Conservation (phyloP, 805 yeast genomes). For the Starmera amethionina region DNA sequence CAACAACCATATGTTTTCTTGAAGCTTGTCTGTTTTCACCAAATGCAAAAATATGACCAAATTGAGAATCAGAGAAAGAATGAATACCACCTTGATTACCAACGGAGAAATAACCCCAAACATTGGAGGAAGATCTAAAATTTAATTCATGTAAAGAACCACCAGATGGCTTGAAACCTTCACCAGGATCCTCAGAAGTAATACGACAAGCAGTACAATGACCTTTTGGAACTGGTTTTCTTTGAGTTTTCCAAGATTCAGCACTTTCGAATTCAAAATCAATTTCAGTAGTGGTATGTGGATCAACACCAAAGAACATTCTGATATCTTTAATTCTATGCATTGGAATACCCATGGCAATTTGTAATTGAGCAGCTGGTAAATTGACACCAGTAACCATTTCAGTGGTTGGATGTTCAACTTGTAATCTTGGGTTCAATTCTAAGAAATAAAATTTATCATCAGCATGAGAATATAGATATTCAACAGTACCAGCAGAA, state of each 20-base stretch:
- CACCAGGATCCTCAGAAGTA: constrained; percentile 98
- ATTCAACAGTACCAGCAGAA: constrained; percentile 98
- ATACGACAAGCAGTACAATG: constrained; percentile 99
- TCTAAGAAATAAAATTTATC: constrained; percentile 94
- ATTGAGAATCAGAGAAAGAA: constrained; percentile 96
- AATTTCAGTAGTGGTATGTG: constrained; percentile 81
- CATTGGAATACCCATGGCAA: constrained; percentile 99
- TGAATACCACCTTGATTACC: constrained; percentile 95
- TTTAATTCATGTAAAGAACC: constrained; percentile 95
- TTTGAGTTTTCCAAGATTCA: constrained; percentile 65
- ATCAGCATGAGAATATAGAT: constrained; percentile 87
- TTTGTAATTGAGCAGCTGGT: constrained; percentile 97
- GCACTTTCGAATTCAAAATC: constrained; percentile 82
- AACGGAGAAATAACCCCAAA: constrained; percentile 99
- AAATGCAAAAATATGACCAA: constrained; percentile 97
- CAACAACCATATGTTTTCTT: constrained; percentile 98
- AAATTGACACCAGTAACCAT: constrained; percentile 98
- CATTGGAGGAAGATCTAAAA: constrained; percentile 94
- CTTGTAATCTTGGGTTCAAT: constrained; percentile 97
- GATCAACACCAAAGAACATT: constrained; percentile 89
- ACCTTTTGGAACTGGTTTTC: constrained; percentile 93
- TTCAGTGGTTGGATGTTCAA: constrained; percentile 99
- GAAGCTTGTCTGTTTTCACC: constrained; percentile 98
- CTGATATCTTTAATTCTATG: constrained; percentile 92
- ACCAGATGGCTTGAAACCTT: constrained; percentile 97